Percentiles rank a stretch among this genome's conserved stretches.
phyloP scores from a whole-genome alignment of 768 basidiomycete genomes.

The Phylloporus sp. region DNA sequence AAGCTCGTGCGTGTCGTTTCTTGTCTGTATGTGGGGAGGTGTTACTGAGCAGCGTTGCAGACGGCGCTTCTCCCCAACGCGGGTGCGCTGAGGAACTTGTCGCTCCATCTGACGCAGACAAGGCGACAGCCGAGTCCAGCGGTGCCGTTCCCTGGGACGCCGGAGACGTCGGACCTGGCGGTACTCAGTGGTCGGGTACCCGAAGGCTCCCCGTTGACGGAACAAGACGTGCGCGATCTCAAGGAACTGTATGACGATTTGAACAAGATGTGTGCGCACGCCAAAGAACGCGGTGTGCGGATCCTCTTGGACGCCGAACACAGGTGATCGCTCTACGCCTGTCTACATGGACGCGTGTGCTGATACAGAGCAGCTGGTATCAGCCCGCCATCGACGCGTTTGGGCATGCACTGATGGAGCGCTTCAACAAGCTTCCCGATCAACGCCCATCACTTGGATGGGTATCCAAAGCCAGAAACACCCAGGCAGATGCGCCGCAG shows the following conservation, averaged over 20 bases:
- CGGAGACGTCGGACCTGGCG: constrained; percentile 54
- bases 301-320: constrained; percentile 87
- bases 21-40: background rate
- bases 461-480: background rate
- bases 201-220: constrained; percentile 35
- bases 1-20: constrained; percentile 58
- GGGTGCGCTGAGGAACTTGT: constrained; percentile 57
- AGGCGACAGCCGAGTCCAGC: constrained; percentile 31
- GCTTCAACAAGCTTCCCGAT: constrained; percentile 56
- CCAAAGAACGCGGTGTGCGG: constrained; percentile 57
- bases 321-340: constrained; percentile 35
- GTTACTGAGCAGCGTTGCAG: constrained; percentile 29
- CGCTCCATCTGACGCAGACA: constrained; percentile 49
- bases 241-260: constrained; percentile 61
- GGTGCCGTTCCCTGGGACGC: constrained; percentile 68
- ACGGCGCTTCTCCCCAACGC: constrained; percentile 68
- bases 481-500: constrained; percentile 35
- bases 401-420: constrained; percentile 66
- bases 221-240: constrained; percentile 58
- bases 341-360: background rate
- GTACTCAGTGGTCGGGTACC: constrained; percentile 35
- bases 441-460: constrained; percentile 8
- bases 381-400: constrained; percentile 81
- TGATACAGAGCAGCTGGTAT: constrained; percentile 44
- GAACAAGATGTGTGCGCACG: constrained; percentile 58